Base-by-base conservation (phyloP, 1,284 basidiomycete species). In the Melanopsichium pennsylvanicum region DNA sequence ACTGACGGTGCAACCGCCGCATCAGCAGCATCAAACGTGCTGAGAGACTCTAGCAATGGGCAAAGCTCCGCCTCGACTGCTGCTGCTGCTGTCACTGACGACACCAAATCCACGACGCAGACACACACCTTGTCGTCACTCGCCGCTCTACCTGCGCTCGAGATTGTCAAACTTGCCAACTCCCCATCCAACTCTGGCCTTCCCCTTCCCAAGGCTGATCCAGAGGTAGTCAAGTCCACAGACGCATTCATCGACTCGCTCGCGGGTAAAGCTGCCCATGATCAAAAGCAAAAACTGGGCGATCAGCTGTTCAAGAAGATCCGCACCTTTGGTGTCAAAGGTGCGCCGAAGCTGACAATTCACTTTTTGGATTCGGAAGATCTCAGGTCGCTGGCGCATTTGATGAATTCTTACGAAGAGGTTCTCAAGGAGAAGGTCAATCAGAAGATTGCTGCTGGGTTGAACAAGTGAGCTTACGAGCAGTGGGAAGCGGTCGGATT, bases 321-420 rank as follows among this genome's bases (percentile, higher is more conserved):
- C 76, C 92, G 91, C 81, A 85, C 86, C 7, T 89, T 89, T 74
- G 90, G 89, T 11, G 84, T 92, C 80, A 92, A 90, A 79, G 86
- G 86, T 44, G 89, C 90, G 57, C 75, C 74, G 29, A 78, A 76
- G 67, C 48, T 78, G 19, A 76, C 91, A 1, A 91, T 94, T 70
- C 84, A 86, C 2, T 84, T 94, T 10, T 83, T 94, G 51, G 91
- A 93, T 72, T 85, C 88, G 69, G 91, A 93, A 56, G 92, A 94
- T 74, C 84, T 94, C 21, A 86, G 90, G 27, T 84, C 90, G 1
- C 85, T 93, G 33, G 89, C 90, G 9, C 90, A 92, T 77, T 84
- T 94, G 46, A 90, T 91, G 89, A 90, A 91, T 80, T 89, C 89
- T 76, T 93, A 92, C 79, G 89, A 91, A 7, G 83, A 86, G 2